phyloP scores from a whole-genome alignment of 306 rosid genomes.

The Rosa persica region DNA sequence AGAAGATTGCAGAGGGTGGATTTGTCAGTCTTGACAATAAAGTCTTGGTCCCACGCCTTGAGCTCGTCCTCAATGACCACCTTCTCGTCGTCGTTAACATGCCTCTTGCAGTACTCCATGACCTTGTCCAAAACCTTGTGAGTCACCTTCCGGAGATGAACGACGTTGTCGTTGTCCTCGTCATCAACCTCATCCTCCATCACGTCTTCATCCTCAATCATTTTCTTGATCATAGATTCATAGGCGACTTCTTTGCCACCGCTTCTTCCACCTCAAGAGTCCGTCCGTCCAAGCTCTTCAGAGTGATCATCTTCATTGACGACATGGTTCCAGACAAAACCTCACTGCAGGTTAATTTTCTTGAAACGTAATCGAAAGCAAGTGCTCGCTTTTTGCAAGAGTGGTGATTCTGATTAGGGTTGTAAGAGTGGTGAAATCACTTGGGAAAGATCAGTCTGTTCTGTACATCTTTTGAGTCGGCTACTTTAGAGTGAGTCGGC shows the following conservation, averaged over 20 bases:
- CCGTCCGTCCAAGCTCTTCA: conserved; percentile 7
- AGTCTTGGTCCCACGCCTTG: conserved; percentile 2
- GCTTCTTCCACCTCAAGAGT: not conserved
- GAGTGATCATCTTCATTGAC: conserved; percentile 1
- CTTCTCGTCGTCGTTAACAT: not conserved
- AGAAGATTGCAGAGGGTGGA: not conserved
- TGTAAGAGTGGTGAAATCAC: not conserved
- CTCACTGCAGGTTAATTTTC: not conserved
- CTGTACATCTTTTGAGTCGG: not conserved
- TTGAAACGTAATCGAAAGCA: not conserved
- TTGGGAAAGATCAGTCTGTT: not conserved
- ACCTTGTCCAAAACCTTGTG: not conserved
- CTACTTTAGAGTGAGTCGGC: not conserved
- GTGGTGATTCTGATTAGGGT: not conserved
- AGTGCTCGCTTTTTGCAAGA: not conserved
- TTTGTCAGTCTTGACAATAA: not conserved
- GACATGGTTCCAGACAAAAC: not conserved
- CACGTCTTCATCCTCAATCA: not conserved
- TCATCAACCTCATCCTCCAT: no score
- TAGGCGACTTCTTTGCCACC: not conserved
- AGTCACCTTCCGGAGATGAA: conserved; percentile 3
- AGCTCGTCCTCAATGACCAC: not conserved
- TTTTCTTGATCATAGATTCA: not conserved
- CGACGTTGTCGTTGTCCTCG: not conserved
- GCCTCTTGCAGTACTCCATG: conserved; percentile 8